Evolutionary conservation across 352 stramenopile genomes (phyloP).

Genomic region (Halophytophthora polymorphica): DNA sequence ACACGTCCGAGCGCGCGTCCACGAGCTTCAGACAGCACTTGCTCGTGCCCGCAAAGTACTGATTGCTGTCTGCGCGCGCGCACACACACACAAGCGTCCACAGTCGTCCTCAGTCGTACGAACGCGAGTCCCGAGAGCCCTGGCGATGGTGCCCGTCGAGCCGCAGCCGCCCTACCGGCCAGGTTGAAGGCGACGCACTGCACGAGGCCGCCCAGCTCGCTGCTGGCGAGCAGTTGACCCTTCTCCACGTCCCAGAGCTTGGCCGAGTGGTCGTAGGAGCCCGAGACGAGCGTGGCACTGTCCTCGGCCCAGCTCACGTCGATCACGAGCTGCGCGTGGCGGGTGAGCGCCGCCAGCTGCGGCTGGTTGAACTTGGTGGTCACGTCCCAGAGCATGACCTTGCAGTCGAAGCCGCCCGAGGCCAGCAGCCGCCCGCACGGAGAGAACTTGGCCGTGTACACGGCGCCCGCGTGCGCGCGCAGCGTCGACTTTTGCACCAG

Average conservation of each 20-base stretch:
- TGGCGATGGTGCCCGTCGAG: background rate
- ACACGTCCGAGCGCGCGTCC: conserved; percentile 58
- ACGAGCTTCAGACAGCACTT: conserved; percentile 75
- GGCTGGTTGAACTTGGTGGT: conserved; percentile 89
- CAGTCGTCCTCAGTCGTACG: background rate
- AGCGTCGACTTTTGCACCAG: conserved; percentile 83
- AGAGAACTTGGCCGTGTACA: conserved; percentile 88
- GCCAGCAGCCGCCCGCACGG: conserved; percentile 76
- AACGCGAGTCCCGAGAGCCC: background rate
- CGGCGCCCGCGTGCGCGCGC: conserved; percentile 65
- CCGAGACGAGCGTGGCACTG: conserved; percentile 66
- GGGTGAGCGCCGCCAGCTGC: conserved; percentile 70
- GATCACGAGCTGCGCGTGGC: conserved; percentile 82
- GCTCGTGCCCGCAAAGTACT: conserved; percentile 80
- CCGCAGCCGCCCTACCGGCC: conserved; percentile 30
- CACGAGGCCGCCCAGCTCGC: conserved; percentile 74
- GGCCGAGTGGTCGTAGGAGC: conserved; percentile 85
- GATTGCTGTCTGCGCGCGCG: conserved; percentile 56
- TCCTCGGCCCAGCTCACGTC: conserved; percentile 85
- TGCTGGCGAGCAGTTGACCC: conserved; percentile 55
- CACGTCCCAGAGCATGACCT: conserved; percentile 84
- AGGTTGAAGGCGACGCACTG: conserved; percentile 84
- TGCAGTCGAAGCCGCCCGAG: conserved; percentile 77
- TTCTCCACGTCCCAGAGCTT: conserved; percentile 88
- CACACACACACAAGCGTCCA: background rate